phyloP scores from a whole-genome alignment of 208 protist species.

The Vickermania spadyakhi region DNA sequence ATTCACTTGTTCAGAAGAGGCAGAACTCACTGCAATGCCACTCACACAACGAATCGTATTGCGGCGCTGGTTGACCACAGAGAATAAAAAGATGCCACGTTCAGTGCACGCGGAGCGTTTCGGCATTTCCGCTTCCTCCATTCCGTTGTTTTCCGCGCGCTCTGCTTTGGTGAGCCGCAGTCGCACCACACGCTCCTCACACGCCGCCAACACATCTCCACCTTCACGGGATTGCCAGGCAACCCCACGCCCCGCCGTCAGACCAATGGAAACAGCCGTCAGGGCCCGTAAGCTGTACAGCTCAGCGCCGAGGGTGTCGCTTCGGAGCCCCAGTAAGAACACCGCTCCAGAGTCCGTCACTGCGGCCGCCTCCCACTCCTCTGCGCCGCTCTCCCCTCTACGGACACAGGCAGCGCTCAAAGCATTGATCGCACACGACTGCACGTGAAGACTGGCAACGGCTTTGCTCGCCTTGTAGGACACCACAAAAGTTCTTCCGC shows the following conservation, averaged over 20 bases:
- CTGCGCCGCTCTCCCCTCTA: conserved; percentile 11
- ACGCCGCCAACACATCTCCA: not conserved
- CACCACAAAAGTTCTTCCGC: too few species aligned
- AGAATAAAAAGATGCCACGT: not conserved
- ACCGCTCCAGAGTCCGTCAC: conserved; percentile 37
- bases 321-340: conserved; percentile 11
- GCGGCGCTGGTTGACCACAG: conserved; percentile 10
- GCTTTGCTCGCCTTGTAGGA: too few species aligned
- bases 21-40: conserved; percentile 21
- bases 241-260: conserved; percentile 46
- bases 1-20: not conserved
- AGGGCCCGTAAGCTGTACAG: conserved; percentile 6
- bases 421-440: conserved; percentile 3
- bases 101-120: not conserved
- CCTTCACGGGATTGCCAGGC: conserved; percentile 16
- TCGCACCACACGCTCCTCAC: conserved; percentile 5
- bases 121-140: too few species aligned
- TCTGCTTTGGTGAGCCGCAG: not conserved
- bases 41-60: conserved; percentile 61
- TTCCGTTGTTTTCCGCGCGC: not conserved
- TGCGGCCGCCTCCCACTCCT: conserved; percentile 16
- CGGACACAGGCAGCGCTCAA: not conserved
- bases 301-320: not conserved
- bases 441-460: not conserved
- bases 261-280: conserved; percentile 17